Evolutionary conservation across 1,284 basidiomycete genomes (phyloP).

Genomic region (Puccinia triticina): DNA sequence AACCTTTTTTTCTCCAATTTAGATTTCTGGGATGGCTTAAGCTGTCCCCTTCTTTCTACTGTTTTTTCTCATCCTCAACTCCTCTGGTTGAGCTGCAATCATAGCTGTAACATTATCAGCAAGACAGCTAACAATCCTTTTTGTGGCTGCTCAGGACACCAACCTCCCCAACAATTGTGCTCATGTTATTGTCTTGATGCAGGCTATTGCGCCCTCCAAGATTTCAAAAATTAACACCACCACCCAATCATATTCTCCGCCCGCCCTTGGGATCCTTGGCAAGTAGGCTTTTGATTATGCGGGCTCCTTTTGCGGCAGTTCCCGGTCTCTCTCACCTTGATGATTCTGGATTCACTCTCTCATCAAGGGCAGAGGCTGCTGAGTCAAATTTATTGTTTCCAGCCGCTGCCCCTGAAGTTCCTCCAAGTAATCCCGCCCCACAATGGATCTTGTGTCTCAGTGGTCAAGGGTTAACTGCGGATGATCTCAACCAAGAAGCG

Average conservation of each 20-base stretch:
- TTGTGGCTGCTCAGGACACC: conserved; percentile 80
- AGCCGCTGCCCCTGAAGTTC: conserved; percentile 16
- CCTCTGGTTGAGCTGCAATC: no score
- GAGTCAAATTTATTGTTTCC: conserved; percentile 56
- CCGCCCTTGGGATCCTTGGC: conserved; percentile 59
- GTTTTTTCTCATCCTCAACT: no score
- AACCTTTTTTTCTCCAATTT: no score
- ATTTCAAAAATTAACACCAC: conserved; percentile 87
- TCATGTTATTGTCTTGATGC: conserved; percentile 90
- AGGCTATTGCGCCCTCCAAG: conserved; percentile 96
- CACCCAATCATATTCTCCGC: conserved; percentile 70
- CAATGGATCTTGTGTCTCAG: conserved; percentile 45
- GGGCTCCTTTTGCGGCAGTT: conserved; percentile 79
- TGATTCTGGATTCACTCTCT: conserved; percentile 55
- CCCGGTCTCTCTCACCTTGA: conserved; percentile 60
- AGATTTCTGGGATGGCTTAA: no score
- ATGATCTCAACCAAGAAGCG: conserved; percentile 43
- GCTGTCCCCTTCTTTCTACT: no score
- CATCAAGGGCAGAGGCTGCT: conserved; percentile 55
- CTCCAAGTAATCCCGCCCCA: conserved; percentile 30
- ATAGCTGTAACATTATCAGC: no score
- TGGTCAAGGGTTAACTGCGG: conserved; percentile 47
- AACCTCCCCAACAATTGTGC: conserved; percentile 81
- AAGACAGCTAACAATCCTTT: conserved; percentile 78
- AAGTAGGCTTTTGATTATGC: conserved; percentile 76